Evolutionary conservation across 148 eudicot species (phyloP).

Genomic region (Pouteria glomerata): DNA sequence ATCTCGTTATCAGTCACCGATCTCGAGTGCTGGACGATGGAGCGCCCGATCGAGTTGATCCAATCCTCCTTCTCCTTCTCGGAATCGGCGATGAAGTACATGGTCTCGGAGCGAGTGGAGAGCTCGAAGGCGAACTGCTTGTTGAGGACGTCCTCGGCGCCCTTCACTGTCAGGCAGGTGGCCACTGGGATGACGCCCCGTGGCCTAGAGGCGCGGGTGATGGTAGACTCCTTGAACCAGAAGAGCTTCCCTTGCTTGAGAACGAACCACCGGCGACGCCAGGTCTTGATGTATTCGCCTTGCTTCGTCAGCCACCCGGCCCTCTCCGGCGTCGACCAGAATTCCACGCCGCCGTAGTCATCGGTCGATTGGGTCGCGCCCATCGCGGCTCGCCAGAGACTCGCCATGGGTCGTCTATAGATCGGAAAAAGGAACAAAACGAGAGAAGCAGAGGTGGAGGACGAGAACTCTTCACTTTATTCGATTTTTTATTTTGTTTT

Average conservation of each 20-base stretch:
- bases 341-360: constrained; percentile 50
- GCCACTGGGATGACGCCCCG: constrained; percentile 82
- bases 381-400: constrained; percentile 65
- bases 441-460: too few relatives aligned
- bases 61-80: constrained; percentile 94
- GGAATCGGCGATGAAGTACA: constrained; percentile 88
- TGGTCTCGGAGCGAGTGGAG: constrained; percentile 62
- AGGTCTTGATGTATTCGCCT: constrained; percentile 94
- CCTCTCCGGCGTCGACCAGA: constrained; percentile 72
- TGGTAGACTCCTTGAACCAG: constrained; percentile 78
- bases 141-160: constrained; percentile 81
- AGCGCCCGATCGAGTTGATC: constrained; percentile 87
- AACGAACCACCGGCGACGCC: constrained; percentile 92
- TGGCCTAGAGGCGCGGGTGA: constrained; percentile 54
- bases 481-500: too few relatives aligned
- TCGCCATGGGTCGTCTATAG: constrained; percentile 33
- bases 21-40: constrained; percentile 76
- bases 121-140: constrained; percentile 71
- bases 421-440: neutral
- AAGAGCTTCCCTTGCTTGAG: constrained; percentile 82
- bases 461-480: too few relatives aligned
- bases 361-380: constrained; percentile 26
- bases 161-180: constrained; percentile 67
- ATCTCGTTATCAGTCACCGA: constrained; percentile 73
- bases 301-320: constrained; percentile 85